phyloP scores from a whole-genome alignment of 495 filamentous ascomycete genomes.

The Cryomyces minteri region DNA sequence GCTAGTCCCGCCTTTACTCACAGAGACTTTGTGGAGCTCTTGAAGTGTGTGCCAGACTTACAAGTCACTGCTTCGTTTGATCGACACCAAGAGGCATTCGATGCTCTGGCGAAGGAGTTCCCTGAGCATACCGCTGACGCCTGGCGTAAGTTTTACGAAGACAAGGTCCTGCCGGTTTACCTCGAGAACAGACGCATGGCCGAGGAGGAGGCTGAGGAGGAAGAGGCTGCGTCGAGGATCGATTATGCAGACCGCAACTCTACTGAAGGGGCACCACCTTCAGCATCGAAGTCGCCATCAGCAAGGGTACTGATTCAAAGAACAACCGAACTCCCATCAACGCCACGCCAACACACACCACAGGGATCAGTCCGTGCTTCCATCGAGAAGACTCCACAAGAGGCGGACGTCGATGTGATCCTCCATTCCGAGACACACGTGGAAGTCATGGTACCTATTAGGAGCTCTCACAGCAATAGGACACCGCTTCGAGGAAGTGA shows the following conservation, averaged over 20 bases:
- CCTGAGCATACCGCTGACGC: slow-evolving; percentile 4
- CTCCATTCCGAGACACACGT: too few relatives aligned
- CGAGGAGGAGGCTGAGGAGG: neutral
- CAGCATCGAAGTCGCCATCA: neutral
- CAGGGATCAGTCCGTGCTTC: too few relatives aligned
- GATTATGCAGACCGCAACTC: neutral
- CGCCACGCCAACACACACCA: neutral
- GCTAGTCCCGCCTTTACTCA: neutral
- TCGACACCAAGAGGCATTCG: slow-evolving; percentile 3
- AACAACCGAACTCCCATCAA: neutral
- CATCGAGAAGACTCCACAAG: too few relatives aligned
- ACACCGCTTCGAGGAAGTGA: too few relatives aligned
- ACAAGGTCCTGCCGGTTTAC: slow-evolving; percentile 5
- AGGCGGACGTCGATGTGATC: too few relatives aligned
- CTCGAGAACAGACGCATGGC: neutral
- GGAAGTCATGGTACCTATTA: too few relatives aligned
- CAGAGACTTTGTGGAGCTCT: slow-evolving; percentile 2
- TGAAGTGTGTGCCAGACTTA: slow-evolving; percentile 5
- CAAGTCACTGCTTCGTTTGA: slow-evolving; percentile 1
- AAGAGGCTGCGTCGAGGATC: neutral
- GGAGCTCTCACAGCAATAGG: too few relatives aligned
- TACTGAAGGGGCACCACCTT: neutral
- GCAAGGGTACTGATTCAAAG: neutral
- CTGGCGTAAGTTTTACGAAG: slow-evolving; percentile 9
- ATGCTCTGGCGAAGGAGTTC: slow-evolving; percentile 2